Conservation (phyloP, 2,329 filamentous ascomycete genomes). For the Fusarium bulbicola region DNA sequence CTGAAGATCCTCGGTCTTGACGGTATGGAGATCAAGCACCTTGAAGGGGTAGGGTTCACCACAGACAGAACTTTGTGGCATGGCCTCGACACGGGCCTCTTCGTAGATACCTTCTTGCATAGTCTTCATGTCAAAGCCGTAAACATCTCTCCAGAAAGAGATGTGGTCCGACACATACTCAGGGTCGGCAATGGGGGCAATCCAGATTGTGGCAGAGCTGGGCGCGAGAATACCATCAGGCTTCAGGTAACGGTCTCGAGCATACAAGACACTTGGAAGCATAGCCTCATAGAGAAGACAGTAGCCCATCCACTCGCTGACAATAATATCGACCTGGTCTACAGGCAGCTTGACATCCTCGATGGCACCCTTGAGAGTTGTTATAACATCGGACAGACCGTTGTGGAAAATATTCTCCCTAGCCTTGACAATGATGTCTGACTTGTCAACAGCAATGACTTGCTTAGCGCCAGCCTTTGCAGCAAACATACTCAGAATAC, state of each 20-base stretch:
- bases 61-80: constrained; percentile 68
- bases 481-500: constrained; percentile 94
- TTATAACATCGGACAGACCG: constrained; percentile 76
- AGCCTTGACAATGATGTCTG: constrained; percentile 87
- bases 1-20: constrained; percentile 75
- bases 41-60: constrained; percentile 73
- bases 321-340: constrained; percentile 87
- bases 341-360: constrained; percentile 86
- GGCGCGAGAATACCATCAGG: constrained; percentile 86
- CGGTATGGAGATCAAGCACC: constrained; percentile 78
- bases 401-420: constrained; percentile 87
- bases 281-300: constrained; percentile 93
- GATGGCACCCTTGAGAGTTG: constrained; percentile 83
- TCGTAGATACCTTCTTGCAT: constrained; percentile 87
- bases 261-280: constrained; percentile 91
- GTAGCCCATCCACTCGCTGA: constrained; percentile 99
- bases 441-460: constrained; percentile 93
- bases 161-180: constrained; percentile 82
- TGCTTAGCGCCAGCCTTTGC: constrained; percentile 86
- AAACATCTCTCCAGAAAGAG: constrained; percentile 89
- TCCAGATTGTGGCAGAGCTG: constrained; percentile 82
- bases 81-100: constrained; percentile 80
- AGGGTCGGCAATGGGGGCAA: constrained; percentile 81
- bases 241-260: constrained; percentile 85
- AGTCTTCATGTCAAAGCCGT: constrained; percentile 92